Evolutionary conservation across 1,284 basidiomycete species (phyloP).

Genomic region (Leucoagaricus sp.): DNA sequence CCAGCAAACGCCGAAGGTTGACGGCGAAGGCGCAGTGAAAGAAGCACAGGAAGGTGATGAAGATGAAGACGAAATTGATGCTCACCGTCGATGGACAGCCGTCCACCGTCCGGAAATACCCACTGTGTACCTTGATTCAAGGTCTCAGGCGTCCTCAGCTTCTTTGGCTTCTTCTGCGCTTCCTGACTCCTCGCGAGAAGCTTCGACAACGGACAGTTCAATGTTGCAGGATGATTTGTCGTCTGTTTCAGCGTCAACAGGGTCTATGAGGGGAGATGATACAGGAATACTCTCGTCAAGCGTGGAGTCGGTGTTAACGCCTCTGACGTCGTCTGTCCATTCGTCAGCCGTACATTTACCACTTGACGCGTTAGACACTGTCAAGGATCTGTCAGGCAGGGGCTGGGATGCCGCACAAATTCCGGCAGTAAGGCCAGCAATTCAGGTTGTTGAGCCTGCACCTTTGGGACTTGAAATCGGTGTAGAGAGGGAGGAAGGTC

Average conservation of each 20-base stretch:
- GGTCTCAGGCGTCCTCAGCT: constrained; percentile 30
- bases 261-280: not conserved
- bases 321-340: constrained; percentile 39
- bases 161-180: constrained; percentile 27
- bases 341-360: constrained; percentile 41
- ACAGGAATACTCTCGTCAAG: constrained; percentile 40
- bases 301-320: constrained; percentile 45
- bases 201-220: constrained; percentile 36
- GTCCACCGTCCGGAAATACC: constrained; percentile 21
- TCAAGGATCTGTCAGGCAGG: constrained; percentile 10
- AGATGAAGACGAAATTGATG: constrained; percentile 20
- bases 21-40: constrained; percentile 9
- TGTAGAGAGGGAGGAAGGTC: constrained; percentile 4
- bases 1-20: constrained; percentile 18
- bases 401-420: not conserved
- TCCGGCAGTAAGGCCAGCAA: not conserved
- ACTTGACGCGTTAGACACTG: constrained; percentile 23
- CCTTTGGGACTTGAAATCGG: not conserved
- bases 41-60: constrained; percentile 17
- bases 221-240: constrained; percentile 21
- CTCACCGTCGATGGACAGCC: constrained; percentile 15
- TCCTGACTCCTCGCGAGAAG: constrained; percentile 11
- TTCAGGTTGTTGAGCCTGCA: constrained; percentile 6
- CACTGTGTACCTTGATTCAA: constrained; percentile 33
- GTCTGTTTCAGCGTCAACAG: not conserved